Evolutionary conservation across 2,329 filamentous ascomycete genomes (phyloP), one percentile per base, ranked within the genome.

Genomic region (Colletotrichum theobromicola): DNA sequence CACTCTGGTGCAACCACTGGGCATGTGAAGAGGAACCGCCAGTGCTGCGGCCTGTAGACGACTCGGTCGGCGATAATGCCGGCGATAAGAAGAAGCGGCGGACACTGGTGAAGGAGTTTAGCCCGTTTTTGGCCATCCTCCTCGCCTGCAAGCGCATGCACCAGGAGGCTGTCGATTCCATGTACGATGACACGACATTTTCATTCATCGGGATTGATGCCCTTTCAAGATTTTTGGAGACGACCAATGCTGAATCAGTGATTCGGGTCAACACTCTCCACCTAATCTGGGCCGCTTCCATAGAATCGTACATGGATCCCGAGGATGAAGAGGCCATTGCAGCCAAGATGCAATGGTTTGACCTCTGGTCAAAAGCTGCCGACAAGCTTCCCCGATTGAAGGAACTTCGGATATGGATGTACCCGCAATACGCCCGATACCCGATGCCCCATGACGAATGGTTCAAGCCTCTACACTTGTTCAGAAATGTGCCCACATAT

Each of bases 191-290:
- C 21, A 70, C 46, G 10, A 34, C 71, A 5, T 75, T 75, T 35
- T 66, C 83, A 80, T 16, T 75, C 35, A 37, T 74, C 46, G 69
- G 63, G 7, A 62, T 62, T 2, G 62, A 62, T 16, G 37, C 72
- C 2, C 42, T 74, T 4, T 55, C 68, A 5, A 55, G 72, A 15
- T 74, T 74, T 18, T 12, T 67, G 15, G 16, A 21, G 4, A 74
- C 72, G 7, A 72, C 67, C 8, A 9, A 34, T 4, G 2, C 37
- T 1, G 35, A 58, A 8, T 74, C 42, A 16, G 55, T 74, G 12
- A 2, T 15, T 18, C 72, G 68, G 15, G 58, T 74, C 42, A 50
- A 21, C 3, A 57, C 30, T 16, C 21, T 74, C 5, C 62, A 74
- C 18, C 55, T 74, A 13, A 53, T 60, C 18, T 72, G 68, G 72